phyloP scores from a whole-genome alignment of 306 rosid genomes.

The Vicia sativa region DNA sequence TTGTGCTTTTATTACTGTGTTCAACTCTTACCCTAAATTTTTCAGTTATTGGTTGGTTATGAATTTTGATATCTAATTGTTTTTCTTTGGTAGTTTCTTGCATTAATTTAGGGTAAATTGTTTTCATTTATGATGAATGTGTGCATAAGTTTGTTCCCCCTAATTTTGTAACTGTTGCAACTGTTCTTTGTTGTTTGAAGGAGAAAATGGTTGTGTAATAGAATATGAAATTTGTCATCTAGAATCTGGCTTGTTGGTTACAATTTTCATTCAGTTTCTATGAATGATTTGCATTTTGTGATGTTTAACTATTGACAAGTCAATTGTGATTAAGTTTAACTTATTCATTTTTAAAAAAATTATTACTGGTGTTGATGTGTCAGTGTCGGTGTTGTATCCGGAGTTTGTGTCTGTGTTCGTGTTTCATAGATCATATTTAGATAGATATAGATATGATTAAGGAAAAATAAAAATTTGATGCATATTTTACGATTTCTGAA shows the following conservation, averaged over 20 bases:
- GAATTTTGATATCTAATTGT: constrained; percentile 1
- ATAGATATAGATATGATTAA: constrained; percentile 16
- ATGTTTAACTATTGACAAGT: constrained; percentile 3
- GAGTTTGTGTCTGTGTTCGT: too few relatives aligned
- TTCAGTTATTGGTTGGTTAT: constrained; percentile 27
- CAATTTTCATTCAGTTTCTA: constrained; percentile 12
- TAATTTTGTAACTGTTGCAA: constrained; percentile 3
- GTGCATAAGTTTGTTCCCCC: background rate
- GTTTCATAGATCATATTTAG: background rate
- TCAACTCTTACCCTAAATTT: constrained; percentile 14
- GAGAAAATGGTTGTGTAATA: constrained; percentile 8
- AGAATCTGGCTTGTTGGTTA: background rate
- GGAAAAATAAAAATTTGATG: constrained; percentile 28
- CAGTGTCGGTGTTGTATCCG: too few relatives aligned
- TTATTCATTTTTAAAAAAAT: too few relatives aligned
- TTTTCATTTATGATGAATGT: constrained; percentile 33
- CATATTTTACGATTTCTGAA: constrained; percentile 19
- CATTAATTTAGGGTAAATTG: background rate
- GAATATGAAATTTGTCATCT: too few relatives aligned
- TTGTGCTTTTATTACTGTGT: constrained; percentile 28
- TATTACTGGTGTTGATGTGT: too few relatives aligned
- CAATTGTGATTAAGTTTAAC: too few relatives aligned
- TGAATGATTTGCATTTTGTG: constrained; percentile 35
- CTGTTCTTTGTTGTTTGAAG: constrained; percentile 30
- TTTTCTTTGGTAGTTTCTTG: background rate